These are phyloP conservation scores for Rhytidiadelphus loreus DNA, from an alignment of 225 moss, liverwort and hornwort genomes.

Conservation along the genomic window DNA sequence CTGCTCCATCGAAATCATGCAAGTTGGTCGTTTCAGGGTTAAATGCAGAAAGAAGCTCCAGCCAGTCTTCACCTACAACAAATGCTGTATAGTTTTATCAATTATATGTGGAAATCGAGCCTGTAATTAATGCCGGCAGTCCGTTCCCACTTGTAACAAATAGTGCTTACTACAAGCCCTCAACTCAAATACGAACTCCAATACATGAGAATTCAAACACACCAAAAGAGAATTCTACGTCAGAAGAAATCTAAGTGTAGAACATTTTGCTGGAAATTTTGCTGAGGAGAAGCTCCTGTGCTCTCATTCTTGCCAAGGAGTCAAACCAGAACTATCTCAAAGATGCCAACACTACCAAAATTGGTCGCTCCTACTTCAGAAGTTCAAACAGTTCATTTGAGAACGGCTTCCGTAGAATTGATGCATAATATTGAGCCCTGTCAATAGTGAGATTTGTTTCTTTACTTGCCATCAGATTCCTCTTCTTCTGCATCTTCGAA, in stretches of 20 bases:
- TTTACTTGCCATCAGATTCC: slow-evolving; percentile 17
- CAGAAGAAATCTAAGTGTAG: neutral
- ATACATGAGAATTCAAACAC: neutral
- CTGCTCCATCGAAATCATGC: neutral
- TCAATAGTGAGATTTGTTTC: neutral
- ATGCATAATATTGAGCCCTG: neutral
- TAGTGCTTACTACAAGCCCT: neutral
- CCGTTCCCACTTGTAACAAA: neutral
- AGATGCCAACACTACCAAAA: slow-evolving; percentile 2
- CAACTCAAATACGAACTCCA: neutral
- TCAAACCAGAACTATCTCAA: neutral
- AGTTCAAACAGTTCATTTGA: neutral
- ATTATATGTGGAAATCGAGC: neutral
- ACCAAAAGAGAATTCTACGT: neutral
- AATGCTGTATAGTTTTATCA: neutral
- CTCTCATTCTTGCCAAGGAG: slow-evolving; percentile 7
- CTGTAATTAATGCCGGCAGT: neutral
- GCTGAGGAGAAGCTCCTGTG: neutral
- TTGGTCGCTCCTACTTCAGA: slow-evolving; percentile 7
- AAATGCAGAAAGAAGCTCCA: neutral
- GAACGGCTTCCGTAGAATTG: neutral
- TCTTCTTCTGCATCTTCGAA: slow-evolving; percentile 67
- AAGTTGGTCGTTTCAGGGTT: neutral
- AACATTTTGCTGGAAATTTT: neutral
- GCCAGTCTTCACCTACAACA: neutral